Base-by-base conservation (phyloP, 257 asterid species). In the Rauvolfia tetraphylla region DNA sequence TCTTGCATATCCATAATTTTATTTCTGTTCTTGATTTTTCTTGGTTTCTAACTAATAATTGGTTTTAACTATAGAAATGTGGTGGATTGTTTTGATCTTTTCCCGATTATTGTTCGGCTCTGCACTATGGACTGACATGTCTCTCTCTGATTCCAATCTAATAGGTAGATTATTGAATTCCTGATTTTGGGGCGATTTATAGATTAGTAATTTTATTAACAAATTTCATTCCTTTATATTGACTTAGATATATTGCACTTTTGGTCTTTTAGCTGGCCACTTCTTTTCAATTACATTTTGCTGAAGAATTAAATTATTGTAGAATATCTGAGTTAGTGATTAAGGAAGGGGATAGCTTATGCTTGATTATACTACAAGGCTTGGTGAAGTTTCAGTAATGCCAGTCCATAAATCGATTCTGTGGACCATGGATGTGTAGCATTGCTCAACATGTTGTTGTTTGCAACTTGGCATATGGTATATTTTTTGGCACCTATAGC, bases 341-440 rank as follows among this genome's bases (percentile, higher is more conserved):
- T 61, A 11, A 46, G 54, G 54, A 17, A 62, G 27, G 29, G 39
- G 62, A 41, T 33, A 42, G 39, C 5, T 53, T 69, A 61, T 27
- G 38, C 22, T 61, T 29, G 39, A 12, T 34, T 66, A 5, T 3
- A 49, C 54, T 13, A 31, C 23, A 7, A 25, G 36, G 13, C 6
- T 48, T 75, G 7, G 71, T 41, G 48, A 10, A 61, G 61, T 29
- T 61, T 75, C 39, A 33, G 3, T 44, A 18, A 0, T 62, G 17
- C 41, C 44, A 61, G 48, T 74, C 23, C 71, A 74, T 38, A 63
- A 31, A 61, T 61, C 68, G 27, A 27, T 59, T 59, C 31, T 57
- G 36, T 59, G 38, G 22, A 59, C 67, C 44, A 51, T 38, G 68
- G 41, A 44, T 38, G 49, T 27, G 34, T 53, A 36, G 75, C 72